phyloP scores from a whole-genome alignment of 2,329 filamentous ascomycete species.

The Fusarium abutilonis region DNA sequence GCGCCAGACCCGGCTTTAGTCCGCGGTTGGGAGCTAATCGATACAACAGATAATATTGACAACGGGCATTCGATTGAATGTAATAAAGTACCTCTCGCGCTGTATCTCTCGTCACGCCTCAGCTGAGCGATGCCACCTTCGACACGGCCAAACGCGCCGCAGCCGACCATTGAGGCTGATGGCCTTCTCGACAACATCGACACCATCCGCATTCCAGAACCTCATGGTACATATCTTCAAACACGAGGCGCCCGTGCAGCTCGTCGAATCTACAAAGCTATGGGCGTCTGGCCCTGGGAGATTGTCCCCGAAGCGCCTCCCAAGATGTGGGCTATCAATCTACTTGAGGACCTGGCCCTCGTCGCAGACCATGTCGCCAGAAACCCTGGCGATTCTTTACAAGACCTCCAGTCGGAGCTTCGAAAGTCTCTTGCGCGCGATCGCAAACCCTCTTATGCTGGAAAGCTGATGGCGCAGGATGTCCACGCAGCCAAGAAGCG shows the following conservation, averaged over 20 bases:
- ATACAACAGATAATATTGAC: not conserved
- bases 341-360: conserved; percentile 45
- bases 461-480: conserved; percentile 46
- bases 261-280: conserved; percentile 42
- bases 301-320: conserved; percentile 46
- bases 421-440: conserved; percentile 45
- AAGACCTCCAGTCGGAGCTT: conserved; percentile 43
- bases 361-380: conserved; percentile 45
- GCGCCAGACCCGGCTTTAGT: conserved; percentile 38
- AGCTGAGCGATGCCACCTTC: conserved; percentile 42
- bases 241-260: conserved; percentile 44
- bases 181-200: conserved; percentile 38
- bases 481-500: conserved; percentile 46
- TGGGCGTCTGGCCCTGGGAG: conserved; percentile 46
- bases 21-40: conserved; percentile 34
- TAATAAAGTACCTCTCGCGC: conserved; percentile 14
- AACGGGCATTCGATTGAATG: conserved; percentile 23
- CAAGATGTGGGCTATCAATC: conserved; percentile 46
- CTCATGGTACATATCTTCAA: conserved; percentile 41
- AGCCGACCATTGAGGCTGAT: conserved; percentile 36
- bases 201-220: conserved; percentile 43
- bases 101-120: conserved; percentile 5
- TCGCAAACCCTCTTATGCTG: conserved; percentile 45
- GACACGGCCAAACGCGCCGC: conserved; percentile 37
- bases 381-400: conserved; percentile 41